Conservation (phyloP, 208 protist genomes). For the Trypanosomatidae sp. region DNA sequence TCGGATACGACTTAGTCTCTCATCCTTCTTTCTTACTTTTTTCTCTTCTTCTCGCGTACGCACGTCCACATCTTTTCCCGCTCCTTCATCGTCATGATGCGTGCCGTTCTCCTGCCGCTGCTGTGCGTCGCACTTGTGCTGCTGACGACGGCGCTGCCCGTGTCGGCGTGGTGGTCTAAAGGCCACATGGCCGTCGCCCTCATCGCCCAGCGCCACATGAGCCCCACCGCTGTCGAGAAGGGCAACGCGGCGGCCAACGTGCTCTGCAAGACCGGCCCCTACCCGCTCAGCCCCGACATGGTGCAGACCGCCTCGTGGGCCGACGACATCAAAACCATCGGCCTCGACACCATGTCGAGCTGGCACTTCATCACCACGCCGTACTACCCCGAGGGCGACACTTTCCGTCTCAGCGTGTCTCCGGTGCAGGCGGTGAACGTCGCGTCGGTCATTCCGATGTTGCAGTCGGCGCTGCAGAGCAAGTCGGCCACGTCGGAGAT, state of each 20-base stretch:
- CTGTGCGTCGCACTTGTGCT: neutral
- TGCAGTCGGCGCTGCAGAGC: slow-evolving; percentile 22
- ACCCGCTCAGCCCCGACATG: slow-evolving; percentile 40
- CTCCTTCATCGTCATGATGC: neutral
- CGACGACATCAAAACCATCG: slow-evolving; percentile 41
- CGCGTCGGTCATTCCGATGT: slow-evolving; percentile 27
- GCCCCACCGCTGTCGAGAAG: slow-evolving; percentile 8
- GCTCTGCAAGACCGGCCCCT: slow-evolving; percentile 29
- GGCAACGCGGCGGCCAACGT: slow-evolving; percentile 8
- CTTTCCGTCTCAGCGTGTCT: slow-evolving; percentile 16
- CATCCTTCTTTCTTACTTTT: too few species aligned
- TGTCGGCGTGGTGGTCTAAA: slow-evolving; percentile 40
- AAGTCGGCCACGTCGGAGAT: neutral
- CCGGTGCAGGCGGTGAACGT: slow-evolving; percentile 38
- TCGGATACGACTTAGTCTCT: too few species aligned
- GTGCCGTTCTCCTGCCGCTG: neutral
- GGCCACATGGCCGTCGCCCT: slow-evolving; percentile 61
- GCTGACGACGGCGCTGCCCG: neutral
- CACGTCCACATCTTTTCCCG: neutral
- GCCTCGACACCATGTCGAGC: slow-evolving; percentile 26
- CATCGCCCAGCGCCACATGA: slow-evolving; percentile 43
- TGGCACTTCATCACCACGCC: slow-evolving; percentile 60
- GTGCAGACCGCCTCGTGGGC: slow-evolving; percentile 48
- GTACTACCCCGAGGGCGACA: slow-evolving; percentile 29
- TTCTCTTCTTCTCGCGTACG: too few species aligned